phyloP scores from a whole-genome alignment of 495 filamentous ascomycete species.

The Penicillium bovifimosum region DNA sequence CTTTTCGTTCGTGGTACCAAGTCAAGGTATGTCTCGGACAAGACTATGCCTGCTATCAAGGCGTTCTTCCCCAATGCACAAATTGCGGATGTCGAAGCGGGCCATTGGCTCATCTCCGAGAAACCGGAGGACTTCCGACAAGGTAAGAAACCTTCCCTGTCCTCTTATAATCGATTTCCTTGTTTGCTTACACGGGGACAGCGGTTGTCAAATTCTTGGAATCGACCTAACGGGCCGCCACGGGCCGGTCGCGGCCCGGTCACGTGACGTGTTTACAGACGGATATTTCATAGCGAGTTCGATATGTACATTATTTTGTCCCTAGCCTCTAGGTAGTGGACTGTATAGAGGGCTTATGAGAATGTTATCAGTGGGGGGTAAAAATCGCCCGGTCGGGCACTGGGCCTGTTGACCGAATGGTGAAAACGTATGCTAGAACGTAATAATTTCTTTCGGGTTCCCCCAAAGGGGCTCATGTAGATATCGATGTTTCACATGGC shows the following conservation, averaged over 20 bases:
- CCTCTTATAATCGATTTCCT: not conserved
- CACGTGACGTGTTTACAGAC: not conserved
- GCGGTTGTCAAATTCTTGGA: slow-evolving; percentile 40
- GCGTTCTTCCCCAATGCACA: slow-evolving; percentile 82
- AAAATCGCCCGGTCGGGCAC: not conserved
- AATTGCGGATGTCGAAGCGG: slow-evolving; percentile 76
- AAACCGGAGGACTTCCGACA: slow-evolving; percentile 79
- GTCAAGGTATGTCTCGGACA: slow-evolving; percentile 81
- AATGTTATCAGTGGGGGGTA: not conserved
- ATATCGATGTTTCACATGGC: not conserved
- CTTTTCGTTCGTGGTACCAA: slow-evolving; percentile 79
- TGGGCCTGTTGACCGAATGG: not conserved
- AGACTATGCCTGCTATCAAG: slow-evolving; percentile 81
- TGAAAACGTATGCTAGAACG: not conserved
- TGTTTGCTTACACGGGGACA: slow-evolving; percentile 15
- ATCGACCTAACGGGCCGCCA: not conserved
- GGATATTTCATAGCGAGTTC: not conserved
- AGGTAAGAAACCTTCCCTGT: slow-evolving; percentile 47
- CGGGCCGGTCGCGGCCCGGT: not conserved
- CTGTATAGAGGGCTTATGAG: not conserved
- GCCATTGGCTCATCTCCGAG: slow-evolving; percentile 94
- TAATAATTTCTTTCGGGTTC: not conserved
- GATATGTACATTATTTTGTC: not conserved
- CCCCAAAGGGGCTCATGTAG: not conserved
- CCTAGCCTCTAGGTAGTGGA: not conserved